phyloP scores from a whole-genome alignment of 2,329 filamentous ascomycete genomes.

The Arthrobotrys conoides region DNA sequence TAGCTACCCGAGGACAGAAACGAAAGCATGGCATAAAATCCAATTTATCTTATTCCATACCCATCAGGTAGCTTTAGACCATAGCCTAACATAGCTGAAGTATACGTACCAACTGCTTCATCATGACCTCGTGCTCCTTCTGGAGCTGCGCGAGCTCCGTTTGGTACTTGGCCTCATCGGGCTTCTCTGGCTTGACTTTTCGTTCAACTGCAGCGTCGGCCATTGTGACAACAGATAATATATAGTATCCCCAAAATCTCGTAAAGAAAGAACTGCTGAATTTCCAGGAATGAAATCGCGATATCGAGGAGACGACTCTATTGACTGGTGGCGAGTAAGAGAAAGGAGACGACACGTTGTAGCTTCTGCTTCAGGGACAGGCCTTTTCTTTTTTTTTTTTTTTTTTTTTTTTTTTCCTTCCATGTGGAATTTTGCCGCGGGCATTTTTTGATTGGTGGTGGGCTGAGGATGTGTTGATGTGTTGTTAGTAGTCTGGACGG shows the following conservation, averaged over 20 bases:
- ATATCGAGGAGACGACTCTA: constrained; percentile 14
- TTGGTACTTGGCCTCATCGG: constrained; percentile 88
- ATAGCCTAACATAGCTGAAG: neutral
- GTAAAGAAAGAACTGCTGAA: constrained; percentile 18
- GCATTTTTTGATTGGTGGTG: constrained; percentile 29
- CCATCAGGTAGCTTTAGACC: neutral
- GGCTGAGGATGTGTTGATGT: constrained; percentile 19
- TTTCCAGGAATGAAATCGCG: constrained; percentile 9
- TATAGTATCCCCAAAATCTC: constrained; percentile 55
- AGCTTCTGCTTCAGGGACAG: constrained; percentile 23
- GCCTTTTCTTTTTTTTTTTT: constrained; percentile 35
- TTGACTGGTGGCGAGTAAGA: constrained; percentile 8
- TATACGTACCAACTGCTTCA: constrained; percentile 77
- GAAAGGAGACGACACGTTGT: constrained; percentile 61
- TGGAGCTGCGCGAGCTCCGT: constrained; percentile 82
- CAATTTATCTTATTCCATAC: neutral
- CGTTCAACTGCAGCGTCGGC: constrained; percentile 65
- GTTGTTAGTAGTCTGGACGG: constrained; percentile 27
- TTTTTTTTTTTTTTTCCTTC: constrained; percentile 32
- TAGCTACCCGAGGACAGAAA: constrained; percentile 18
- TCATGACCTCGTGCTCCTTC: constrained; percentile 84
- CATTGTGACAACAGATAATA: constrained; percentile 65
- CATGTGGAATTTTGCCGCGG: constrained; percentile 20
- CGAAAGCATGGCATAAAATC: neutral
- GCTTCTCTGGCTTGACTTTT: constrained; percentile 81